Percentiles rank a stretch among this genome's conserved stretches.
Evolutionary conservation across 306 rosid genomes (phyloP).

Genomic region (Carpinus fangiana): DNA sequence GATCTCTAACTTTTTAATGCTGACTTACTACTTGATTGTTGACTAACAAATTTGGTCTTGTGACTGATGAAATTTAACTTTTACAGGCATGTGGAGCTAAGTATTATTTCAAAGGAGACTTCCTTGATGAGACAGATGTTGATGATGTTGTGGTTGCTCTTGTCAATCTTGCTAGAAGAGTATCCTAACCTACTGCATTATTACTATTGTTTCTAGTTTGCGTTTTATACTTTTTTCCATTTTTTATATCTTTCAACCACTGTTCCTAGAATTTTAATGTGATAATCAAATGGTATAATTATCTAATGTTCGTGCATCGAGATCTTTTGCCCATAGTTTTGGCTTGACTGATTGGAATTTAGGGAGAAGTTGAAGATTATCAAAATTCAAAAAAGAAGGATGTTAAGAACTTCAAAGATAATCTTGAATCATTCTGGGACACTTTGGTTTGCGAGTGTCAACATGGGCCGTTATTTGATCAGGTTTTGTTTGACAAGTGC

Average conservation of each 20-base stretch:
- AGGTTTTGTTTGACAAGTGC: conserved; percentile 92
- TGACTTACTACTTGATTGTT: conserved; percentile 9
- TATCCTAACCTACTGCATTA: conserved; percentile 34
- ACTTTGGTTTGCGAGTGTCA: conserved; percentile 81
- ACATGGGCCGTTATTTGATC: conserved; percentile 91
- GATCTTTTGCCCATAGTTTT: conserved; percentile 23
- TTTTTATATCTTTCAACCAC: background rate
- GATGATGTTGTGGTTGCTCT: conserved; percentile 95
- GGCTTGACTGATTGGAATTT: conserved; percentile 36
- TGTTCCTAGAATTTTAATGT: background rate
- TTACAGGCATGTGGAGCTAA: conserved; percentile 92
- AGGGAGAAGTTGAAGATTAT: conserved; percentile 91
- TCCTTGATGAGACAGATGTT: conserved; percentile 79
- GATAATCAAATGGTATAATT: background rate
- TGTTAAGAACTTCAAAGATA: conserved; percentile 80
- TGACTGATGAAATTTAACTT: conserved; percentile 31
- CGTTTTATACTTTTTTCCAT: background rate
- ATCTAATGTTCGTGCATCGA: background rate
- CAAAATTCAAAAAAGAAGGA: conserved; percentile 93
- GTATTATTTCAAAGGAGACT: conserved; percentile 65
- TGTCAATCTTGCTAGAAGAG: conserved; percentile 80
- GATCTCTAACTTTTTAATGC: conserved; percentile 16
- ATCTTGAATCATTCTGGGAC: conserved; percentile 87
- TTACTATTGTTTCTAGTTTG: conserved; percentile 16
- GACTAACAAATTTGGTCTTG: conserved; percentile 2